A percentile compares a stretch with the other conserved stretches of the same genome.
These are phyloP conservation scores for Cenococcum geophilum DNA, from an alignment of 495 filamentous ascomycete species.

Conservation along the genomic window DNA sequence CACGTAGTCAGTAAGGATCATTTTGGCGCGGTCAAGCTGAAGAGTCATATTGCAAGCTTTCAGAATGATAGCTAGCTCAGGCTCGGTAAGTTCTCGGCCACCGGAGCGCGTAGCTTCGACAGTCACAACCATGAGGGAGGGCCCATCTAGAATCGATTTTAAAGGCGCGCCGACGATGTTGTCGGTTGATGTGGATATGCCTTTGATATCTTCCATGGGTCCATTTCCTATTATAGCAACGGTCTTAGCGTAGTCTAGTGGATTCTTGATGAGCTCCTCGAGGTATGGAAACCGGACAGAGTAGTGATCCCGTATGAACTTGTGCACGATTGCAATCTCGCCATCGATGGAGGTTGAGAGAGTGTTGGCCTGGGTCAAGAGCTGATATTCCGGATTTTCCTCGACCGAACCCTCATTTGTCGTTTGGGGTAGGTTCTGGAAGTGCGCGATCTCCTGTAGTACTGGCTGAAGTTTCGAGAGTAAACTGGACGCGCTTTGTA, in stretches of 20 bases:
- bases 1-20: constrained; percentile 86
- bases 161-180: constrained; percentile 72
- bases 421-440: constrained; percentile 58
- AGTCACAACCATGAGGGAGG: constrained; percentile 91
- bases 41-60: constrained; percentile 83
- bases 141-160: constrained; percentile 74
- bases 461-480: constrained; percentile 74
- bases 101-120: constrained; percentile 86
- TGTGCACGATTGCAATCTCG: constrained; percentile 89
- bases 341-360: constrained; percentile 84
- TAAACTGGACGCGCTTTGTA: constrained; percentile 64
- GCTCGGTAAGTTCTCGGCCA: constrained; percentile 66
- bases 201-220: constrained; percentile 82
- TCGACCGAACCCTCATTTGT: constrained; percentile 67
- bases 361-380: constrained; percentile 75
- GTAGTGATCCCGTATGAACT: constrained; percentile 92
- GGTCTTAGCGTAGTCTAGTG: constrained; percentile 91
- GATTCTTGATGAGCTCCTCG: constrained; percentile 87
- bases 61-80: constrained; percentile 67
- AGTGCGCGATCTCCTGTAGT: constrained; percentile 69
- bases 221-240: constrained; percentile 91
- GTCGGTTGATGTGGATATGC: constrained; percentile 58
- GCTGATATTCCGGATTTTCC: constrained; percentile 80
- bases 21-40: constrained; percentile 79
- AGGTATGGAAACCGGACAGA: constrained; percentile 90